Conservation (phyloP, 2,329 filamentous ascomycete species). For the Diaporthe nobilis region DNA sequence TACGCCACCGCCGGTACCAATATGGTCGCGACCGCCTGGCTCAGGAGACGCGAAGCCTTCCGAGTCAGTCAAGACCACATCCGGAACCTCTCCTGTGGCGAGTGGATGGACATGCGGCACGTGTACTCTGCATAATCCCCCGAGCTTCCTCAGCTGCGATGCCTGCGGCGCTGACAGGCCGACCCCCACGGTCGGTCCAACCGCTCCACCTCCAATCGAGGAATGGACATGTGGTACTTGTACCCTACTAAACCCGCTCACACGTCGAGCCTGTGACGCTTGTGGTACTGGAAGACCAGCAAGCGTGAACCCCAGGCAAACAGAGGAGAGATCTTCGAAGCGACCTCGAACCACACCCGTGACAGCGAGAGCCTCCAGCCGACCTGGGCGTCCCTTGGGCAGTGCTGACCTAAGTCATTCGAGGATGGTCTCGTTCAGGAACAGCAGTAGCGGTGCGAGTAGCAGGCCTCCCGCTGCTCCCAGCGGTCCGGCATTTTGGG, state of each 20-base stretch:
- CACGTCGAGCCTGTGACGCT: constrained; percentile 68
- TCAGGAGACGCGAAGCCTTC: neutral
- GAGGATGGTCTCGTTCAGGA: constrained; percentile 42
- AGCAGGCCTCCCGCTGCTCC: constrained; percentile 40
- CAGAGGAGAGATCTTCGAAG: constrained; percentile 40
- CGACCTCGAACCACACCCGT: constrained; percentile 31
- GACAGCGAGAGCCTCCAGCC: neutral
- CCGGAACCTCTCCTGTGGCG: constrained; percentile 32
- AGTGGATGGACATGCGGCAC: constrained; percentile 66
- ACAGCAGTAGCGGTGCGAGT: constrained; percentile 39
- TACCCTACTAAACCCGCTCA: constrained; percentile 68
- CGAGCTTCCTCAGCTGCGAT: constrained; percentile 67
- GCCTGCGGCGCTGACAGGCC: constrained; percentile 66
- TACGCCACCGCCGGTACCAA: constrained; percentile 42
- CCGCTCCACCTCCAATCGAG: constrained; percentile 38
- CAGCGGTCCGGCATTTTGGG: constrained; percentile 58
- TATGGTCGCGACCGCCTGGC: constrained; percentile 36
- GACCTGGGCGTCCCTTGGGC: constrained; percentile 11
- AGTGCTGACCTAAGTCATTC: constrained; percentile 37
- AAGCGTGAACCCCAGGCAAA: constrained; percentile 43
- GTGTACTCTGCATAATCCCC: constrained; percentile 71
- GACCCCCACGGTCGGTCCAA: constrained; percentile 42
- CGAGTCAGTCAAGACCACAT: neutral
- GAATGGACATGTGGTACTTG: constrained; percentile 70
- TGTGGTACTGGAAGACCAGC: constrained; percentile 63